Base-by-base conservation (phyloP, 2,329 filamentous ascomycete genomes). In the Verticillium isaacii region DNA sequence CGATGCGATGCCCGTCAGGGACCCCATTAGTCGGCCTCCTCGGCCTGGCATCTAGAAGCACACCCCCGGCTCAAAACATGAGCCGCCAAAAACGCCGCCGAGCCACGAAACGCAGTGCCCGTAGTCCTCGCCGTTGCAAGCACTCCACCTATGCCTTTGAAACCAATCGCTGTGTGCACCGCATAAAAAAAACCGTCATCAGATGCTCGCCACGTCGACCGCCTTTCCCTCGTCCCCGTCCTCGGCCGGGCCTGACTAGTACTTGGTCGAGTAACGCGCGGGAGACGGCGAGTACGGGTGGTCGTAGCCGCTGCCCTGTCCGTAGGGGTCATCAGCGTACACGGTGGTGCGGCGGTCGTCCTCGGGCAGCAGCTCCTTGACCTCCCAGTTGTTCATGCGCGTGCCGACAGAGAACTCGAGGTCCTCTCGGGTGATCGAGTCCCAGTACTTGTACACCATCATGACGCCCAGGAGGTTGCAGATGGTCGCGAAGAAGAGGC, bases 401-500 rank as follows among this genome's bases (percentile, higher is more conserved):
- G 92, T 92, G 66, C 94, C 94, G 58, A 99, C 95, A 2, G 93
- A 97, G 77, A 99, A 99, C 74, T 99, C 95, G 67, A 99, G 89
- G 75, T 99, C 95, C 78, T 99, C 95, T 72, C 91, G 93, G 25
- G 95, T 99, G 75, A 99, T 99, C 17, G 93, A 97, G 73, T 99
- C 95, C 95, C 95, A 99, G 82, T 96, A 99, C 93, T 99, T 99
- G 85, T 99, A 99, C 41, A 99, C 89, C 95, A 98, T 99, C 95
- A 99, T 99, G 64, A 99, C 94, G 14, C 89, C 92, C 54, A 99
- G 81, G 55, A 99, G 78, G 73, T 99, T 99, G 80, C 93, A 95
- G 61, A 94, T 88, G 0, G 94, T 97, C 5, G 93, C 92, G 72
- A 99, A 93, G 79, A 98, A 96, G 57, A 98, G 78, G 0, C 94